phyloP scores from a whole-genome alignment of 192 early-diverging fungal genomes.

The Diversispora eburnea region DNA sequence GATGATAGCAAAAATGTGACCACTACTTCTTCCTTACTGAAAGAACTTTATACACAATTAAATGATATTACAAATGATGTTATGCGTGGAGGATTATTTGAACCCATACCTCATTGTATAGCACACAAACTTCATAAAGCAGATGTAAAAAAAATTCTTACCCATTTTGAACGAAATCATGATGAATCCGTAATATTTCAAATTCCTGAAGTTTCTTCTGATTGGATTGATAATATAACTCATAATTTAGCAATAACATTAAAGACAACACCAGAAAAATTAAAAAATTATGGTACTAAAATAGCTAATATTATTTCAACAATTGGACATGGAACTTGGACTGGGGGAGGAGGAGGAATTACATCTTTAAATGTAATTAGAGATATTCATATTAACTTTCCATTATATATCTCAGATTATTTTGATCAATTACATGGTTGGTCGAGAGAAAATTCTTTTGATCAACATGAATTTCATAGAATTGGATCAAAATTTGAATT shows the following conservation, averaged over 20 bases:
- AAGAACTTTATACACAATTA: too few relatives aligned
- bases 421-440: slow-evolving; percentile 9
- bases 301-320: background rate
- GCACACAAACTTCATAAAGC: background rate
- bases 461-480: background rate
- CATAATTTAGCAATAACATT: background rate
- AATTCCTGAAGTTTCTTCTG: background rate
- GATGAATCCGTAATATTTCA: background rate
- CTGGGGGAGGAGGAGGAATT: background rate
- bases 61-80: too few relatives aligned
- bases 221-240: background rate
- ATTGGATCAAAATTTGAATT: background rate
- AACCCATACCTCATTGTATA: background rate
- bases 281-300: background rate
- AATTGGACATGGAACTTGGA: slow-evolving; percentile 13
- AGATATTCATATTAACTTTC: background rate
- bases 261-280: background rate
- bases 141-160: background rate
- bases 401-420: slow-evolving; percentile 3
- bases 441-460: background rate
- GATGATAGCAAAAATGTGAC: too few relatives aligned
- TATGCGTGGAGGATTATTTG: background rate
- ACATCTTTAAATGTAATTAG: background rate
- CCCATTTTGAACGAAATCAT: background rate
- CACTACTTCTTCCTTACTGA: too few relatives aligned